Percentiles rank a stretch among this genome's conserved stretches.
phyloP scores from a whole-genome alignment of 2,329 filamentous ascomycete genomes.

The Fonsecaea nubica region DNA sequence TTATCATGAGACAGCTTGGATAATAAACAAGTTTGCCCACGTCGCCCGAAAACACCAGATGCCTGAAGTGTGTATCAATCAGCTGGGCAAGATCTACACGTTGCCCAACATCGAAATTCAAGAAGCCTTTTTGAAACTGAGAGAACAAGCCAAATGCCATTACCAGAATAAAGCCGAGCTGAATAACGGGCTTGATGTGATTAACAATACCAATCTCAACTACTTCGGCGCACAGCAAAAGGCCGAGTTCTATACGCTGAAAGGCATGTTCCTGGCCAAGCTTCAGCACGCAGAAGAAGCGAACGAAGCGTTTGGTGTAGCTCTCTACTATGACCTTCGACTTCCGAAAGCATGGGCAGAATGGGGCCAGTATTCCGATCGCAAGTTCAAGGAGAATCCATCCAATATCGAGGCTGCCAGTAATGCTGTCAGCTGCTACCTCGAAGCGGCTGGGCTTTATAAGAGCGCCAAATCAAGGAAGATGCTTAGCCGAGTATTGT shows the following conservation, averaged over 20 bases:
- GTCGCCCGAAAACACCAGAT: slow-evolving; percentile 96
- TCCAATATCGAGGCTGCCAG: slow-evolving; percentile 80
- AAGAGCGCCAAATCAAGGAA: slow-evolving; percentile 97
- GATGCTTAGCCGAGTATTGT: slow-evolving; percentile 88
- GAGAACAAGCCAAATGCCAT: slow-evolving; percentile 99
- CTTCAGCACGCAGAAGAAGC: slow-evolving; percentile 88
- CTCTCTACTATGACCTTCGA: slow-evolving; percentile 92
- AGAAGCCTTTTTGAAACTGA: slow-evolving; percentile 94
- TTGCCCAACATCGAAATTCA: slow-evolving; percentile 99
- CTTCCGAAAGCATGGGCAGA: slow-evolving; percentile 98
- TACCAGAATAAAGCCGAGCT: slow-evolving; percentile 95
- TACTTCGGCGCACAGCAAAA: slow-evolving; percentile 97
- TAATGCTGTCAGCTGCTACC: slow-evolving; percentile 92
- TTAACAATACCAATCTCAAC: slow-evolving; percentile 99
- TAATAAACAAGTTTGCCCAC: slow-evolving; percentile 98
- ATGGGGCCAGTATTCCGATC: slow-evolving; percentile 98
- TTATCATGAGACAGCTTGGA: slow-evolving; percentile 99
- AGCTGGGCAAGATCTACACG: slow-evolving; percentile 97
- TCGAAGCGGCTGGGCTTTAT: slow-evolving; percentile 94
- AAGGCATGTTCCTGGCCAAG: slow-evolving; percentile 99
- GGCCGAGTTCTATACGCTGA: slow-evolving; percentile 97
- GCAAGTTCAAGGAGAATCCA: slow-evolving; percentile 91
- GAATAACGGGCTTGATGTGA: slow-evolving; percentile 91
- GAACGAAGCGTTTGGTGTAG: slow-evolving; percentile 91
- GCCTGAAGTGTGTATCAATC: slow-evolving; percentile 94